Percentiles rank a stretch among this genome's conserved stretches.
phyloP scores from a whole-genome alignment of 1,284 basidiomycete species.

The Volvariella surrecta region DNA sequence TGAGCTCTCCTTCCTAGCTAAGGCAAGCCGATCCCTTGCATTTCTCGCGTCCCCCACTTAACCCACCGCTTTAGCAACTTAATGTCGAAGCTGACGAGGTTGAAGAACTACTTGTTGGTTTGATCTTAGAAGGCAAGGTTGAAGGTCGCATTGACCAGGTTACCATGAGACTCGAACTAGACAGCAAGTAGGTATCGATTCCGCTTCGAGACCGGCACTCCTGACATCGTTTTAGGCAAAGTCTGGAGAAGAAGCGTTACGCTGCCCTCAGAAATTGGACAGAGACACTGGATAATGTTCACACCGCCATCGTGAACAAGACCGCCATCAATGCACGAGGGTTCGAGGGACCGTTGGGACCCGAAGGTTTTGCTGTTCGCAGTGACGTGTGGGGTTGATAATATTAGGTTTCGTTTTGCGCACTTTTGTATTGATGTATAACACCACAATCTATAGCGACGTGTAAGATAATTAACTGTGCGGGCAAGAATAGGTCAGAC shows the following conservation, averaged over 20 bases:
- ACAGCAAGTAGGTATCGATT: slow-evolving; percentile 60
- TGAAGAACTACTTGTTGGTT: slow-evolving; percentile 86
- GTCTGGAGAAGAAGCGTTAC: slow-evolving; percentile 78
- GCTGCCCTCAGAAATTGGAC: slow-evolving; percentile 78
- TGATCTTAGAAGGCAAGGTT: slow-evolving; percentile 94
- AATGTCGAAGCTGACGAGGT: slow-evolving; percentile 85
- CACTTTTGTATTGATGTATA: too few relatives aligned
- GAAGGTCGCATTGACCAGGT: slow-evolving; percentile 96
- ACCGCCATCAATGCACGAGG: slow-evolving; percentile 38
- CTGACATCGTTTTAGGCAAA: slow-evolving; percentile 45
- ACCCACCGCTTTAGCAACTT: slow-evolving; percentile 60
- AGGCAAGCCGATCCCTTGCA: slow-evolving; percentile 37
- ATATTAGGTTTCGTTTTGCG: too few relatives aligned
- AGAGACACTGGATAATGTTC: slow-evolving; percentile 63
- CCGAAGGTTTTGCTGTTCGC: slow-evolving; percentile 17
- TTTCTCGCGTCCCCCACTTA: slow-evolving; percentile 4
- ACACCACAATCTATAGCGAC: too few relatives aligned
- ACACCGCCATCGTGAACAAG: slow-evolving; percentile 67
- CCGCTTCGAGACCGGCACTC: slow-evolving; percentile 8
- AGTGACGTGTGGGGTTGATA: too few relatives aligned
- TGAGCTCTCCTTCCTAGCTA: slow-evolving; percentile 86
- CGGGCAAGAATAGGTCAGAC: too few relatives aligned
- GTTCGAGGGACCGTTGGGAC: slow-evolving; percentile 21
- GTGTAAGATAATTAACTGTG: too few relatives aligned
- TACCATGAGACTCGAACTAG: slow-evolving; percentile 84